These are phyloP conservation scores for Phytophthora fragariaefolia DNA, from an alignment of 352 stramenopile species.

Conservation along the genomic window DNA sequence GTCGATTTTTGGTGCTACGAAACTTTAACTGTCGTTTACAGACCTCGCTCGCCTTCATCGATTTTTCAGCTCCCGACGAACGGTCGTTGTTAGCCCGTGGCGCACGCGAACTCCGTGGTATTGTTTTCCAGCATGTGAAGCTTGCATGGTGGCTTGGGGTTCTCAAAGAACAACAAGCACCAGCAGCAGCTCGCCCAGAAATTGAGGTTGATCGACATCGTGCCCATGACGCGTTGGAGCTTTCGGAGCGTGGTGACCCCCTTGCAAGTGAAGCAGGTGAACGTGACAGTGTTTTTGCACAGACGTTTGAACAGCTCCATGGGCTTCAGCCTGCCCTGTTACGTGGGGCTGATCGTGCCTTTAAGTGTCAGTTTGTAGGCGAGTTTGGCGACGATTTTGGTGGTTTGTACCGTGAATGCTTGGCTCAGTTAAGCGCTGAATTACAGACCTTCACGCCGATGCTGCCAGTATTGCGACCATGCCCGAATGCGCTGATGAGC, in stretches of 20 bases:
- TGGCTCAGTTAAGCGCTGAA: conserved; percentile 89
- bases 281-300: conserved; percentile 84
- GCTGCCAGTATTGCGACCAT: conserved; percentile 87
- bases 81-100: conserved; percentile 70
- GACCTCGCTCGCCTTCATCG: conserved; percentile 87
- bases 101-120: conserved; percentile 59
- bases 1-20: conserved; percentile 84
- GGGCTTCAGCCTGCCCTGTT: conserved; percentile 84
- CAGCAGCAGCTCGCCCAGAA: conserved; percentile 77
- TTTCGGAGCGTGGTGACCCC: conserved; percentile 37
- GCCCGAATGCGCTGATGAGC: conserved; percentile 85
- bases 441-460: conserved; percentile 75
- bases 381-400: conserved; percentile 93
- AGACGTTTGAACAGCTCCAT: conserved; percentile 89
- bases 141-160: conserved; percentile 90
- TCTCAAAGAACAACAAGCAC: conserved; percentile 87
- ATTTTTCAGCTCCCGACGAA: conserved; percentile 73
- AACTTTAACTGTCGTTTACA: conserved; percentile 91
- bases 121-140: conserved; percentile 90
- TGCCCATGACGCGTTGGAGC: conserved; percentile 68
- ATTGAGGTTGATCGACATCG: conserved; percentile 88
- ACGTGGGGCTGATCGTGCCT: conserved; percentile 85
- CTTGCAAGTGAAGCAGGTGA: conserved; percentile 45
- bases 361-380: conserved; percentile 93
- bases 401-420: conserved; percentile 89